Percentiles rank a stretch among this genome's conserved stretches.
These are phyloP conservation scores for Hamamelis virginiana DNA, from an alignment of 164 flowering plant genomes.

Conservation along the genomic window DNA sequence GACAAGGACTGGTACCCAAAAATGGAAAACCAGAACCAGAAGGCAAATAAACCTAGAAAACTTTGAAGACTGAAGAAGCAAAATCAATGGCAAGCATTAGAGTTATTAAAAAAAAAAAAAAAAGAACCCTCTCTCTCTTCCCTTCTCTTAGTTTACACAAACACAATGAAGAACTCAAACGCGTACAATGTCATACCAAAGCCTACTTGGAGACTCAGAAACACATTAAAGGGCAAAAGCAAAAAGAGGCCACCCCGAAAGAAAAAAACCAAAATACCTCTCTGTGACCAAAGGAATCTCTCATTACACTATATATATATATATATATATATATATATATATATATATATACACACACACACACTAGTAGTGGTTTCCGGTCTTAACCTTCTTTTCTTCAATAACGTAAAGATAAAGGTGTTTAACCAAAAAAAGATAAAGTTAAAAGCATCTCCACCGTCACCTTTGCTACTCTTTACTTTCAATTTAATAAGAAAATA, in stretches of 20 bases:
- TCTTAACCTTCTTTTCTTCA: conserved; percentile 12
- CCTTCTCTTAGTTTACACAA: neutral
- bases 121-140: conserved; percentile 9
- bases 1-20: neutral
- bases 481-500: too few relatives aligned
- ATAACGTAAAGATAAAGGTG: conserved; percentile 29
- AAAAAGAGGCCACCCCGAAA: neutral
- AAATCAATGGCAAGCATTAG: conserved; percentile 13
- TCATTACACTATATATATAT: neutral
- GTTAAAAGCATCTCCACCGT: conserved; percentile 20
- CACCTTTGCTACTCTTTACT: conserved; percentile 9
- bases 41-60: neutral
- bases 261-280: conserved; percentile 25
- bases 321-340: neutral
- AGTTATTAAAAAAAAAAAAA: neutral
- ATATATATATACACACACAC: neutral
- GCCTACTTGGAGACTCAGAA: conserved; percentile 21
- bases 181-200: conserved; percentile 4
- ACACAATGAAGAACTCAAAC: neutral
- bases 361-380: neutral
- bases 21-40: neutral
- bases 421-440: too few relatives aligned
- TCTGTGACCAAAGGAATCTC: conserved; percentile 23
- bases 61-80: neutral
- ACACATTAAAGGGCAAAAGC: conserved; percentile 10